Evolutionary conservation across 1,139 yeast species (phyloP).

Genomic region (Geotrichum aggregatum): DNA sequence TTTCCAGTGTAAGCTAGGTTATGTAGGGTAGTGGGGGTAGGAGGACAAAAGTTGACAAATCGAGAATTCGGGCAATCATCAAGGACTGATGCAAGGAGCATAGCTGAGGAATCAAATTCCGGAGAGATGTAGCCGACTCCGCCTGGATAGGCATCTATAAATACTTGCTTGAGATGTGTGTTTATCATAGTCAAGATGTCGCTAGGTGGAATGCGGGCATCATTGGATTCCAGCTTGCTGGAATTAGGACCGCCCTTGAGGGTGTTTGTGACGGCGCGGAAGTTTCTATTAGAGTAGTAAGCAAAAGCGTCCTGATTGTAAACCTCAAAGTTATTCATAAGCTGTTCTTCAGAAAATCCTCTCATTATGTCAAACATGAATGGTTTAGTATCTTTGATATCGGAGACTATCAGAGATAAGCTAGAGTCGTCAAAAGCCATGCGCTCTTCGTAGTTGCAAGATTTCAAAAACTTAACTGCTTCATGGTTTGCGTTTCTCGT

Average conservation of each 20-base stretch:
- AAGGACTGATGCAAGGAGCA: neutral
- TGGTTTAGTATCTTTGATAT: constrained; percentile 24
- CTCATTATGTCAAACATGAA: constrained; percentile 30
- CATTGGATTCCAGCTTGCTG: constrained; percentile 3
- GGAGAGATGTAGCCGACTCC: constrained; percentile 5
- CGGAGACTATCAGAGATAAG: constrained; percentile 15
- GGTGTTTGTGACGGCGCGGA: constrained; percentile 15
- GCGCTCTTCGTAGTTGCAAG: constrained; percentile 11
- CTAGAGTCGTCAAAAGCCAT: constrained; percentile 15
- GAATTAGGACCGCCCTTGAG: constrained; percentile 13
- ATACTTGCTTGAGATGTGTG: constrained; percentile 15
- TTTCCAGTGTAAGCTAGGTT: constrained; percentile 12
- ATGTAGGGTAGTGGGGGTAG: constrained; percentile 12
- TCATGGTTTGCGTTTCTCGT: constrained; percentile 17
- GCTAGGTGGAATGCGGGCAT: constrained; percentile 5
- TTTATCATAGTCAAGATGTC: constrained; percentile 11
- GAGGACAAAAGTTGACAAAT: constrained; percentile 10
- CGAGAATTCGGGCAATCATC: neutral
- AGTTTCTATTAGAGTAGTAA: constrained; percentile 27
- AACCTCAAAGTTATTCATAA: constrained; percentile 28
- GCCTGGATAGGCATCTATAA: constrained; percentile 15
- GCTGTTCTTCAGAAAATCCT: constrained; percentile 22
- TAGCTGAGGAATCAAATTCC: neutral
- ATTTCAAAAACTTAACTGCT: constrained; percentile 17
- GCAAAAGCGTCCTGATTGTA: constrained; percentile 31